A percentile compares a stretch with the other conserved stretches of the same genome.
Conservation (phyloP, 257 asterid species). For the Parsonsia alboflavescens region DNA sequence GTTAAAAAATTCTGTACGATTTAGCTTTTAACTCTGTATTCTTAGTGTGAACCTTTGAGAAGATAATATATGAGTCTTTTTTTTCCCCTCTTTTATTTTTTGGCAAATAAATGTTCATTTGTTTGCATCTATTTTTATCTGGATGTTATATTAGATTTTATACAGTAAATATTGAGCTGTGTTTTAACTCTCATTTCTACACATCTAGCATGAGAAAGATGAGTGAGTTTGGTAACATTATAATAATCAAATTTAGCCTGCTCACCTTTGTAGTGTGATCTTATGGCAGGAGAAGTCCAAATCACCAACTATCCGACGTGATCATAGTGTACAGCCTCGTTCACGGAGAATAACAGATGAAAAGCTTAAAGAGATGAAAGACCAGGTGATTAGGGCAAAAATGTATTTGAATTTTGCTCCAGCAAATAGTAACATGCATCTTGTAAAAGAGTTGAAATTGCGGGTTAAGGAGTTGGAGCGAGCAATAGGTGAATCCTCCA, state of each 20-base stretch:
- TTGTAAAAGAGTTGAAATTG: constrained; percentile 74
- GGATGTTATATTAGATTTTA: not conserved
- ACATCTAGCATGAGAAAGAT: not conserved
- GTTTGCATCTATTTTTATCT: not conserved
- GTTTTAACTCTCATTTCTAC: not conserved
- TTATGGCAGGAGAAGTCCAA: constrained; percentile 44
- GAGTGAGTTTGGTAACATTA: not conserved
- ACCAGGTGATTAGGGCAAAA: constrained; percentile 79
- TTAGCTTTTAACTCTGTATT: not conserved
- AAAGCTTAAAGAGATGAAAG: constrained; percentile 78
- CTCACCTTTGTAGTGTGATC: constrained; percentile 12
- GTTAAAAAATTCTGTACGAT: not conserved
- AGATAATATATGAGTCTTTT: not conserved
- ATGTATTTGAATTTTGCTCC: constrained; percentile 59
- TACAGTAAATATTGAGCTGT: not conserved
- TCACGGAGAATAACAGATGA: constrained; percentile 40
- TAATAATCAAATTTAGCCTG: constrained; percentile 8
- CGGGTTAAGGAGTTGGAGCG: constrained; percentile 84
- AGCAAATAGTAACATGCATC: constrained; percentile 64
- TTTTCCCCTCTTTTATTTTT: not conserved
- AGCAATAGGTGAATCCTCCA: constrained; percentile 49
- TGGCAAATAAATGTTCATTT: not conserved
- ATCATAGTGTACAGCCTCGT: constrained; percentile 27
- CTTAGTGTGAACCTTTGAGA: not conserved
- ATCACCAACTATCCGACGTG: constrained; percentile 25